Base-by-base conservation (phyloP, 495 filamentous ascomycete species). In the Podospora pseudocomata region DNA sequence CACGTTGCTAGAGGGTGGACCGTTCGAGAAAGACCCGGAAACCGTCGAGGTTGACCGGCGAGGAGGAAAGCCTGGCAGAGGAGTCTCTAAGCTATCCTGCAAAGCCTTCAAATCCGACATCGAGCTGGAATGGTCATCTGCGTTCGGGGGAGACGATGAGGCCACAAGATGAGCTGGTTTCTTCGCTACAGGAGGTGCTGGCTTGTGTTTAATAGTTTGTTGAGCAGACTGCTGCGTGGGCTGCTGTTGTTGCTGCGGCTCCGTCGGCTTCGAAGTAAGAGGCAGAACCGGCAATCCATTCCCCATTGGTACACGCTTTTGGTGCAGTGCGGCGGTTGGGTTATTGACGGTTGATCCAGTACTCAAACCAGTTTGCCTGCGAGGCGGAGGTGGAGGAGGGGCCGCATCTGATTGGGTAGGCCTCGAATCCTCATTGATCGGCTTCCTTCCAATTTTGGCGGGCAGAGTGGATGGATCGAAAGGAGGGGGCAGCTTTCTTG, bases 401-500 rank as follows among this genome's bases (percentile, higher is more conserved):
- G 78, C 69, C 32, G 74, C 76, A 54, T 77, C 75, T 5, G 66
- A 68, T 20, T 75, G 71, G 19, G 59, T 15, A 20, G 54, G 65
- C 57, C 67, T 71, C 26, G 71, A 58, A 15, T 83, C 81, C 60
- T 80, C 80, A 23, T 58, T 69, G 49, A 79, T 63, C 30, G 75
- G 78, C 67, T 77, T 68, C 30, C 80, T 76, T 2, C 80, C 74
- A 26, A 79, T 59, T 72, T 81, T 83, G 28, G 71, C 72, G 3
- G 80, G 77, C 5, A 85, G 69, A 5, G 78, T 73, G 44, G 78
- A 74, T n/a, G 84, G 79, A 65, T 87, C 83, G 64, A 80, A 85
- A 2, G 85, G 81, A 5, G 86, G 86, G 28, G 85, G 84, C 2
- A 85, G 76, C 72, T 83, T 86, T 64, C 85, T 78, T 32, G 81